Base-by-base conservation (phyloP, 257 asterid species). In the Solanum virginianum region DNA sequence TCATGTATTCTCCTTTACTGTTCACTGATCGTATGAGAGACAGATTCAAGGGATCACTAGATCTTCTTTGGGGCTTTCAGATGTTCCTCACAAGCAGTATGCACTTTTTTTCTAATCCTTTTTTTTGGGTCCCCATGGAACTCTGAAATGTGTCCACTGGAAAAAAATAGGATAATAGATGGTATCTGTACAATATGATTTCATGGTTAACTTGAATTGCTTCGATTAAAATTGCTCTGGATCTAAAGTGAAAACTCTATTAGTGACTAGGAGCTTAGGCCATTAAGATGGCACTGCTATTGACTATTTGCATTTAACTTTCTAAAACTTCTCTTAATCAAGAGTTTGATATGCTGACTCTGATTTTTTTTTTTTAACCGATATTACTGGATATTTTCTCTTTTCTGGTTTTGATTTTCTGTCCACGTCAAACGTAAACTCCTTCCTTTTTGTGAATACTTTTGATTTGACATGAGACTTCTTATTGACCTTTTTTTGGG, bases 41-140 rank as follows among this genome's bases (percentile, higher is more conserved):
- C 89, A 90, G 93, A 86, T 94, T 79, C 84, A 93, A 88, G 83
- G 98, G 98, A 79, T 95, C 98, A 4, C 88, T 95, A 41, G 98
- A 93, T 81, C 86, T 94, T 56, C 86, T 96, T 3, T 96, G 99
- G 99, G 92, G 97, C 63, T 72, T 94, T 81, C 99, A 96, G 89
- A 91, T 90, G 97, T 92, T 96, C 93, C 98, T 96, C 85, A 96
- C 99, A 86, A 96, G 95, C 87, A 95, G 98, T 96, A 95, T 10
- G 94, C 84, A 87, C 84, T 87, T 79, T 86, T 32, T 80, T 15
- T 49, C 85, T 62, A 70, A 16, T 60, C 81, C 12, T 59, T 47
- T 24, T 84, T 83, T 60, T 82, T 56, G 32, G 36, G 2, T 22
- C 9, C 81, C 62, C 4, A 14, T 75, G 45, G 82, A 75, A 75